Evolutionary conservation across 139 green algal species (phyloP), one percentile per base, ranked within the genome.

Genomic region (Marvania coccoides): DNA sequence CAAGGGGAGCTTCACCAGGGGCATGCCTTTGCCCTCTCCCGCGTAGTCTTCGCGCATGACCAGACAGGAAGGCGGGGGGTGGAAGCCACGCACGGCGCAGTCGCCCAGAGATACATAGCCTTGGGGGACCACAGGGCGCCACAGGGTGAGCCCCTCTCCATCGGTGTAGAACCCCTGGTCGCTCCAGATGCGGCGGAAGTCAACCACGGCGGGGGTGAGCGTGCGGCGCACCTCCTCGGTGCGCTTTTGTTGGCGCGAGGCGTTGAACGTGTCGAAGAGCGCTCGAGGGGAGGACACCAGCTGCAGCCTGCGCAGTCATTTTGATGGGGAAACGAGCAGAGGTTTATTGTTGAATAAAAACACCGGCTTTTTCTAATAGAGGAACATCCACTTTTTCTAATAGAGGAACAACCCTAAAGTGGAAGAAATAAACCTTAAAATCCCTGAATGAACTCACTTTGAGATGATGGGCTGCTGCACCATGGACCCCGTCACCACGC

Each of bases 81-180:
- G 59, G 1, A 57, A 55, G 3, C 73, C 73, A 9, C 48, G 39
- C 39, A 69, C 26, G 29, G 88, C 40, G 47, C 90, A 90, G 69
- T 97, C 88, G 4, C 91, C 91, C 13, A 95, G 64, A 0, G 79
- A 45, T 4, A 56, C 75, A 47, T 97, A 97, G 55, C 91, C 91
- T 23, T 74, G 55, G 0, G 87, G 84, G 0, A 83, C 48, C 61
- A 84, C 63, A 2, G 91, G 90, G 10, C 90, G 75, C 91, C 91
- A 97, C 24, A 96, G 51, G n/a, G 78, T 83, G 9, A 95, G 51
- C 8, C 84, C 87, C 4, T 69, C 65, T 34, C 80, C 66, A 4
- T 51, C 38, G 5, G 63, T 24, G 26, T 6, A 29, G 29, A 38
- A 10, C 15, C 53, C 66, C 4, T 68, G 40, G 26, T 65, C 57